phyloP scores from a whole-genome alignment of 1,284 basidiomycete genomes.

The Neonothopanus nambi region DNA sequence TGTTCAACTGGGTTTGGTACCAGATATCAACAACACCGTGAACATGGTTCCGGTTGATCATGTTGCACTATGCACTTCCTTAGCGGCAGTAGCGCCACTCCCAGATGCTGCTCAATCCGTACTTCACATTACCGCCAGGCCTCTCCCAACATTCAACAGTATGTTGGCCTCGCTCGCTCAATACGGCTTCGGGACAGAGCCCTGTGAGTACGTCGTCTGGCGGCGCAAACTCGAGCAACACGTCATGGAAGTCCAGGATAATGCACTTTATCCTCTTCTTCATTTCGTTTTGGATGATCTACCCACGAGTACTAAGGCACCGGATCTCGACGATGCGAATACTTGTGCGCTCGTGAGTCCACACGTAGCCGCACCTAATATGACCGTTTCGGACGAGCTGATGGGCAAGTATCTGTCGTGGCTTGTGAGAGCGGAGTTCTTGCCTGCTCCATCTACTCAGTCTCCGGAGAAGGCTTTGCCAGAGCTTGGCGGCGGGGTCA shows the following conservation, averaged over 20 bases:
- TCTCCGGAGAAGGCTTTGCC: constrained; percentile 49
- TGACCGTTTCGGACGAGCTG: constrained; percentile 75
- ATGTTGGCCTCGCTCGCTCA: constrained; percentile 75
- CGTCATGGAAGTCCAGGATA: constrained; percentile 87
- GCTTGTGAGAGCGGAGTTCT: constrained; percentile 87
- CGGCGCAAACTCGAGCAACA: constrained; percentile 91
- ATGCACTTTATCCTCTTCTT: constrained; percentile 95
- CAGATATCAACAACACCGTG: constrained; percentile 97
- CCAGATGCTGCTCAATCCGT: constrained; percentile 48
- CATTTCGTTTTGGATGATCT: constrained; percentile 98
- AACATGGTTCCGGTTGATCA: constrained; percentile 99
- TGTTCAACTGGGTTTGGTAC: constrained; percentile 91
- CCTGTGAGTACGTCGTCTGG: constrained; percentile 93
- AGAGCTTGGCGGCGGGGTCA: constrained; percentile 31
- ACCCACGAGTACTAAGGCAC: constrained; percentile 94
- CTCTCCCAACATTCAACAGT: constrained; percentile 88
- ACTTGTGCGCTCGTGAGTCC: constrained; percentile 65
- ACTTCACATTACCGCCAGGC: constrained; percentile 86
- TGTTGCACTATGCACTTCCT: constrained; percentile 82
- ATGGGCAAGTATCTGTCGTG: constrained; percentile 94
- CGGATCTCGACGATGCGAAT: constrained; percentile 89
- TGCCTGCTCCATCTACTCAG: constrained; percentile 59
- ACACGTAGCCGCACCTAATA: constrained; percentile 42
- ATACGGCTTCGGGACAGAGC: constrained; percentile 82
- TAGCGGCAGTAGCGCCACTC: constrained; percentile 66